Evolutionary conservation across 208 protist species (phyloP), one percentile per base, ranked within the genome.

Genomic region (Acanthamoeba lenticulata): DNA sequence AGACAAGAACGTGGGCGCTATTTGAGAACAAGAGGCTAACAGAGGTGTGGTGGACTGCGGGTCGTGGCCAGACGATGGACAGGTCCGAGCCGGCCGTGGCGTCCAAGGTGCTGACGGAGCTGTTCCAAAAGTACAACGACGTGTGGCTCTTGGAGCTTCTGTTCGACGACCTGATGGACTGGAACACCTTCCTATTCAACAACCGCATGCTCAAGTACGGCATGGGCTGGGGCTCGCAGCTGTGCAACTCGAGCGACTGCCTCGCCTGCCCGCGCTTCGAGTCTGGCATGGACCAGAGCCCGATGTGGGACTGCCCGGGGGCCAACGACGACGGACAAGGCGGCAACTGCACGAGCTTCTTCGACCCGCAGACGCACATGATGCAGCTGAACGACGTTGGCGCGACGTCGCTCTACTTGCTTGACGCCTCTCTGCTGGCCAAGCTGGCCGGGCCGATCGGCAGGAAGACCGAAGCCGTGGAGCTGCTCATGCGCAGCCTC

Each of bases 221-320:
- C 21, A 32, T 83, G 72, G 32, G 38, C 7, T 83, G 72, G 72
- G 72, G 72, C 42, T 45, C 72, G 6, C 72, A 83, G 42, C 42
- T 55, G 17, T 83, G 72, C 72, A 49, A 52, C 24, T 2, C 1
- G 15, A 44, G 21, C 24, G 27, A 32, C 7, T 83, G 72, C 72
- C 7, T 83, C 42, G 40, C 13, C 24, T 44, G 24, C 21, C 38
- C 24, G 11, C 72, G 42, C 3, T 2, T 1, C 9, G 72, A 83
- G 13, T 83, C 72, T 0, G 72, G 72, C 4, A 83, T 83, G 72
- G 72, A 81, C 19, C 32, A 81, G 6, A 81, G 72, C 40, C 72
- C 72, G 11, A 81, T 81, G 72, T 81, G 72, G 72, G 72, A 81
- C 40, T 81, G 72, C 29, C 72, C 72, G 11, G 72, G 72, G 9